Conservation (phyloP, 441 rosid genomes). For the Adansonia gregorii region DNA sequence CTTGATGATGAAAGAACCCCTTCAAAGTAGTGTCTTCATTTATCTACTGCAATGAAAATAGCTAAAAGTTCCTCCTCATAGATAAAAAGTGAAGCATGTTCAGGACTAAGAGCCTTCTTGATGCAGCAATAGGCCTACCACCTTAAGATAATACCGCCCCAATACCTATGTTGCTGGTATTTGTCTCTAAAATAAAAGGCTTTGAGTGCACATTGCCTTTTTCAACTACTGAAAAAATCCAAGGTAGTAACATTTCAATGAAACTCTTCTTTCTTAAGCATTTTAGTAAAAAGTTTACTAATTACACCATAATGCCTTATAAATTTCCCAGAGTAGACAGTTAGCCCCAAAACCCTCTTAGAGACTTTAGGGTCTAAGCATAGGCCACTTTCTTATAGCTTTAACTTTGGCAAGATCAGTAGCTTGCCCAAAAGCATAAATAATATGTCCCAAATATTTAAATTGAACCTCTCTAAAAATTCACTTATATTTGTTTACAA, state of each 20-base stretch:
- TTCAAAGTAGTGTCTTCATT: background rate
- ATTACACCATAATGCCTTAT: background rate
- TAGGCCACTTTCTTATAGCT: background rate
- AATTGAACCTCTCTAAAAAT: background rate
- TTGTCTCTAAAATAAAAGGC: background rate
- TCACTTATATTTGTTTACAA: background rate
- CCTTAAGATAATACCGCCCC: background rate
- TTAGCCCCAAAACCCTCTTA: background rate
- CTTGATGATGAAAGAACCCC: background rate
- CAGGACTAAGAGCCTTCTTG: background rate
- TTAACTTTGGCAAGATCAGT: background rate
- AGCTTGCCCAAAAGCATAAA: too few species aligned
- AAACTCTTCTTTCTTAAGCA: background rate
- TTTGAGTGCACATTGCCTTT: background rate
- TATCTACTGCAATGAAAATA: background rate
- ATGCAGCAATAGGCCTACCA: background rate
- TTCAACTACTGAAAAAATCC: too few species aligned
- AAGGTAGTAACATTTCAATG: too few species aligned
- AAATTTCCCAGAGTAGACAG: background rate
- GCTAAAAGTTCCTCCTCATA: background rate
- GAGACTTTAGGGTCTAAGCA: background rate
- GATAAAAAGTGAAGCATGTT: background rate
- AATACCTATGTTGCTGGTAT: background rate
- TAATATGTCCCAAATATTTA: background rate
- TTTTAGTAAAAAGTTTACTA: background rate